Percentiles rank a stretch among this genome's conserved stretches.
Evolutionary conservation across 805 yeast genomes (phyloP).

Genomic region (Lachancea fermentati): DNA sequence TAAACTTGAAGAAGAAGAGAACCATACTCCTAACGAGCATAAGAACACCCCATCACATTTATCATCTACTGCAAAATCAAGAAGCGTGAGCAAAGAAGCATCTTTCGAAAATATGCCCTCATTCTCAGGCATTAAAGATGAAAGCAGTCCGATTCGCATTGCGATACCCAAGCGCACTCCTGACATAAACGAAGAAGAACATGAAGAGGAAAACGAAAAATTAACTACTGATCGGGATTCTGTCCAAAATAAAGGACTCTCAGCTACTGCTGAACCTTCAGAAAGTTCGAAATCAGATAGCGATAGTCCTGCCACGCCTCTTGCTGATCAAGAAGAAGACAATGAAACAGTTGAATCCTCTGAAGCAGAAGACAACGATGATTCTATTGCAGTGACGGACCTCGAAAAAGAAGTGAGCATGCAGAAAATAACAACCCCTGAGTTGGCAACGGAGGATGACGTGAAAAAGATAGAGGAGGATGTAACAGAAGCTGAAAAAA

Average conservation of each 20-base stretch:
- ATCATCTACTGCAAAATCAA: not conserved
- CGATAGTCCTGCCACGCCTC: not conserved
- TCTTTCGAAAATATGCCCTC: constrained; percentile 7
- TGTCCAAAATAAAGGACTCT: no score
- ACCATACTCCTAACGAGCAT: not conserved
- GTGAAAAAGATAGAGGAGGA: constrained; percentile 15
- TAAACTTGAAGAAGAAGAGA: not conserved
- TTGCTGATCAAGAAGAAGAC: not conserved
- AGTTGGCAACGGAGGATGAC: constrained; percentile 17
- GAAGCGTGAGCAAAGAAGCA: not conserved
- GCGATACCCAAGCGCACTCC: not conserved
- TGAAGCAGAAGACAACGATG: constrained; percentile 11
- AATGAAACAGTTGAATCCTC: constrained; percentile 9
- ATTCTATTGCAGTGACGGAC: constrained; percentile 3
- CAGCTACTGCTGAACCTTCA: not conserved
- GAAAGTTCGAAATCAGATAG: not conserved
- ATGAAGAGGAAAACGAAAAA: not conserved
- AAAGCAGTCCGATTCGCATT: not conserved
- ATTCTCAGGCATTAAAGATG: not conserved
- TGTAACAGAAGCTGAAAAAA: constrained; percentile 8
- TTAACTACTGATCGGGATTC: no score
- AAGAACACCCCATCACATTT: not conserved
- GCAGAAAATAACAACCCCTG: constrained; percentile 13
- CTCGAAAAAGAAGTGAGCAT: constrained; percentile 7
- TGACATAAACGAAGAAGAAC: not conserved